Conservation (phyloP, 176 grass and related monocot genomes). For the Aegilops sharonensis region DNA sequence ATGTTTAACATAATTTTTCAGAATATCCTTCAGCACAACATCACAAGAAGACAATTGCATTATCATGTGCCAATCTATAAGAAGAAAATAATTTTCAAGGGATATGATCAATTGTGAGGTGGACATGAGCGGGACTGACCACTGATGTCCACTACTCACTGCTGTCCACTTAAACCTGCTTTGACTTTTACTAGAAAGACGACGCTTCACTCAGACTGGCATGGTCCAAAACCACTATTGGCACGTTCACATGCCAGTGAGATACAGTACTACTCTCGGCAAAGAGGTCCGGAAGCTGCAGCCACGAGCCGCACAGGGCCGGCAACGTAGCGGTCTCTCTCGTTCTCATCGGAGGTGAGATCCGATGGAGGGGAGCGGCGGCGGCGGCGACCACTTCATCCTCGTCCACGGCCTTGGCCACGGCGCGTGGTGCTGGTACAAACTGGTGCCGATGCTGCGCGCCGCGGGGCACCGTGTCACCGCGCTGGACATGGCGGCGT, state of each 20-base stretch:
- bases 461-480: constrained; percentile 39
- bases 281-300: too few relatives aligned
- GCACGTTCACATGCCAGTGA: not conserved
- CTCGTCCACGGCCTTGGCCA: constrained; percentile 48
- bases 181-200: too few relatives aligned
- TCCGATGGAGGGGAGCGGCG: constrained; percentile 1
- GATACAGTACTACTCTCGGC: too few relatives aligned
- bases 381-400: constrained; percentile 40
- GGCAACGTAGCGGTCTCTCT: not conserved
- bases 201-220: not conserved
- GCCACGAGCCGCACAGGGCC: not conserved
- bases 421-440: constrained; percentile 71
- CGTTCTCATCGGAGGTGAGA: not conserved
- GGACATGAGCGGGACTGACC: too few relatives aligned
- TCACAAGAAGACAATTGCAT: not conserved
- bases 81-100: too few relatives aligned
- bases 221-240: not conserved
- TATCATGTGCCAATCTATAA: not conserved
- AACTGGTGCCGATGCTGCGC: constrained; percentile 30
- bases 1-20: not conserved
- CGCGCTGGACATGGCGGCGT: constrained; percentile 42
- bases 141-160: too few relatives aligned
- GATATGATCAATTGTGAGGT: not conserved
- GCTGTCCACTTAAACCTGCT: too few relatives aligned
- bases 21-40: not conserved